These are phyloP conservation scores for Trypanosoma cruzi DNA, from an alignment of 208 protist species.

Conservation along the genomic window DNA sequence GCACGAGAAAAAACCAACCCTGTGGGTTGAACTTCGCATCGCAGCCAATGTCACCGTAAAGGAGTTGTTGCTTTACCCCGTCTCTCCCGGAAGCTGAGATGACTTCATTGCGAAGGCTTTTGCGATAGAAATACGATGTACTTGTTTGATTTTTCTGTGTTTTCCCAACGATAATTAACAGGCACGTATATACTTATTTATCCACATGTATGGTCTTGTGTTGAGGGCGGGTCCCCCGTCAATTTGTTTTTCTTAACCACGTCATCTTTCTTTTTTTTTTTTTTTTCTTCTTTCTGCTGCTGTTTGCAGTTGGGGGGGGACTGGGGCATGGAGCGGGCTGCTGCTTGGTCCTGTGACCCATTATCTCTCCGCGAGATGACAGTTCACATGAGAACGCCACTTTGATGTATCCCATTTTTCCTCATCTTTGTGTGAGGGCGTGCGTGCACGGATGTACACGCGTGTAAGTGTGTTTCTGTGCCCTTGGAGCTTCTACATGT, in stretches of 20 bases:
- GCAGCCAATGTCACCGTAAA: slow-evolving; percentile 18
- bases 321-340: no score
- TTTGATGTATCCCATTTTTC: no score
- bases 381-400: no score
- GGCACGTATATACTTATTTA: no score
- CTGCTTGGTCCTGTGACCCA: no score
- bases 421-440: neutral
- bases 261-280: slow-evolving; percentile 12
- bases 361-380: no score
- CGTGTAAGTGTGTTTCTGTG: no score
- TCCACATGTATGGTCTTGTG: no score
- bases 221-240: no score
- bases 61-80: slow-evolving; percentile 17
- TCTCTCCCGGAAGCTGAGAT: slow-evolving; percentile 9
- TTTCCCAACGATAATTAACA: no score
- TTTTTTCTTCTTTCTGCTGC: slow-evolving; percentile 12
- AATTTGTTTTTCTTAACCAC: slow-evolving; percentile 7
- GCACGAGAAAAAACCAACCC: slow-evolving; percentile 28
- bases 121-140: neutral
- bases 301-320: neutral
- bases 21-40: slow-evolving; percentile 21
- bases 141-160: neutral
- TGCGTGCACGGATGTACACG: neutral
- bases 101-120: neutral
- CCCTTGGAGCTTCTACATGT: no score